Conservation (phyloP, 352 stramenopile species). For the Paralagenidium karlingii region DNA sequence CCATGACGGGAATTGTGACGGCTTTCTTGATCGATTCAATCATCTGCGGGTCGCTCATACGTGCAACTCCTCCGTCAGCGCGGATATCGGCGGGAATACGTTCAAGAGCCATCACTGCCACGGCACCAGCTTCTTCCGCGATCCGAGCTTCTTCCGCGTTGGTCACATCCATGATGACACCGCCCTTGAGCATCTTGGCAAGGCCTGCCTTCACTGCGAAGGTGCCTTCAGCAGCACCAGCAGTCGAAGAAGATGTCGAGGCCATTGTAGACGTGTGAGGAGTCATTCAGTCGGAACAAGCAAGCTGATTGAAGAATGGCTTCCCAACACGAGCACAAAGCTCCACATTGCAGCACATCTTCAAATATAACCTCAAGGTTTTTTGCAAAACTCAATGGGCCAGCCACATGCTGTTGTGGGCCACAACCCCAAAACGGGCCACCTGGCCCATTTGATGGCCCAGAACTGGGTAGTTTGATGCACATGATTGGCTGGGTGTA, state of each 20-base stretch:
- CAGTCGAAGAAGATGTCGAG: neutral
- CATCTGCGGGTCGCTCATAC: conserved; percentile 96
- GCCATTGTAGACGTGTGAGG: too few species aligned
- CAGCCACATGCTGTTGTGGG: too few species aligned
- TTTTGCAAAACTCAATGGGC: too few species aligned
- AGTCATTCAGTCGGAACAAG: too few species aligned
- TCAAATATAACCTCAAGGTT: too few species aligned
- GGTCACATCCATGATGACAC: conserved; percentile 96
- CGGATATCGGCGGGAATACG: conserved; percentile 97
- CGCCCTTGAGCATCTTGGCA: conserved; percentile 97
- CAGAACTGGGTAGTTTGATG: too few species aligned
- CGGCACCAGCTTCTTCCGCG: conserved; percentile 93
- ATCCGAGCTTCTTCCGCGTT: conserved; percentile 92
- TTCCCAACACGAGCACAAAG: too few species aligned
- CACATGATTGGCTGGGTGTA: too few species aligned
- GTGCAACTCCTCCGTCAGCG: conserved; percentile 90
- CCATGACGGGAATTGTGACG: conserved; percentile 98
- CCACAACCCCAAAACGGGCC: too few species aligned
- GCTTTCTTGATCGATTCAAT: conserved; percentile 98
- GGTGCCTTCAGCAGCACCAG: conserved; percentile 39
- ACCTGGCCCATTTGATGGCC: too few species aligned
- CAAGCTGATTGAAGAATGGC: too few species aligned
- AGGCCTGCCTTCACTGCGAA: conserved; percentile 93
- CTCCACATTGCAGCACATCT: too few species aligned
- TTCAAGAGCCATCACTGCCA: conserved; percentile 98